Percentiles rank a stretch among this genome's conserved stretches.
Evolutionary conservation across 176 grass and related monocot species (phyloP).

Genomic region (Urochloa ruziziensis): DNA sequence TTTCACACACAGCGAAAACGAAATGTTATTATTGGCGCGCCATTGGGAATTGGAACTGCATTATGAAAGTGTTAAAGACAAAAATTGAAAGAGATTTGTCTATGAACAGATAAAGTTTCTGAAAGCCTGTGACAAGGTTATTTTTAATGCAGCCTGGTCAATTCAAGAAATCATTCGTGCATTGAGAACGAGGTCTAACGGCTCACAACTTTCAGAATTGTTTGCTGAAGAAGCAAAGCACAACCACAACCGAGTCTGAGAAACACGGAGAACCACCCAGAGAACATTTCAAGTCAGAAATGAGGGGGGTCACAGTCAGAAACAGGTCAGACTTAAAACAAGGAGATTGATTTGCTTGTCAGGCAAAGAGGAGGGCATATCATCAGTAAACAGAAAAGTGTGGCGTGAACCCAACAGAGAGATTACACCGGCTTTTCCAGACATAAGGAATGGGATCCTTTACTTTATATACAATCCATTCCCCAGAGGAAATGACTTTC

Average conservation of each 20-base stretch:
- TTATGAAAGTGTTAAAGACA: not conserved
- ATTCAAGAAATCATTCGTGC: not conserved
- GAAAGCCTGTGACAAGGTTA: not conserved
- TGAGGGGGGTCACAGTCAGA: not conserved
- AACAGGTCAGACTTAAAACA: not conserved
- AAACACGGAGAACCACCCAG: not conserved
- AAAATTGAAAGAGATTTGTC: not conserved
- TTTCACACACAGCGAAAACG: slow-evolving; percentile 13
- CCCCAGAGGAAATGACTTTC: slow-evolving; percentile 35
- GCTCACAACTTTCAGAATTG: not conserved
- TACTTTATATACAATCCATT: slow-evolving; percentile 61
- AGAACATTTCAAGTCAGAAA: not conserved
- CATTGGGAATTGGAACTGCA: not conserved
- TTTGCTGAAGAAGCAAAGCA: not conserved
- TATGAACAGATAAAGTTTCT: not conserved
- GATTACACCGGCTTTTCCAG: not conserved
- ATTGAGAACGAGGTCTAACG: not conserved
- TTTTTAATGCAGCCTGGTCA: not conserved
- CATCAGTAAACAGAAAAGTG: slow-evolving; percentile 11
- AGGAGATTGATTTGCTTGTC: not conserved
- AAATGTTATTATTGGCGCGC: not conserved
- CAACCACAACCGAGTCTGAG: not conserved
- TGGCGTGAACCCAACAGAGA: slow-evolving; percentile 10
- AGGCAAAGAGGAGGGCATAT: slow-evolving; percentile 5
- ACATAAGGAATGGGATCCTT: slow-evolving; percentile 44